Base-by-base conservation (phyloP, 495 filamentous ascomycete genomes). In the Aspergillus cavernicola region DNA sequence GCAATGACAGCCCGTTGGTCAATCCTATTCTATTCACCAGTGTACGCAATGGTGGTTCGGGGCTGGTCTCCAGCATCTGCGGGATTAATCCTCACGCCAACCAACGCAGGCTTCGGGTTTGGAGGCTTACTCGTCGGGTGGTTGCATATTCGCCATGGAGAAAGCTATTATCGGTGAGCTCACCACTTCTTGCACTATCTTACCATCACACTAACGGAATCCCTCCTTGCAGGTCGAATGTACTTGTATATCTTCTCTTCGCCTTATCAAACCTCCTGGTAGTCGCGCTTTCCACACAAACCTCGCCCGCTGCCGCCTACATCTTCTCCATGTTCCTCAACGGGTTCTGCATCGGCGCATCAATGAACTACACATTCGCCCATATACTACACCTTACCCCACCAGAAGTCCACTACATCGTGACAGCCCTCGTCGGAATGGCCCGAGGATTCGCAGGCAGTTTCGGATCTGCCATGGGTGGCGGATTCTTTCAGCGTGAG, bases 1-100 rank as follows among this genome's bases (percentile, higher is more conserved):
- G 79, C 87, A 59, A 90, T 90, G 87, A 81, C 86, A 66, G 76
- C 85, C 5, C 83, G 88, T 35, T 91, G 86, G 87, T 71, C 74
- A 4, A 77, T 91, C n/a, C 71, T 92, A 6, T 90, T 89, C 67
- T 91, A 86, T 70, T 76, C 83, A 0, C 88, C 88, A 0, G 80
- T 86, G 24, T 90, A 88, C 58, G 82, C 85, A 6, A 80, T 91
- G 49, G 83, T 86, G 3, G 82, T 91, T 0, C 79, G 80, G 4
- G 78, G 76, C 43, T 85, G 85, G 75, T 66, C 71, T 9, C 82
- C 86, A 3, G 85, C 85, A 4, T 67, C 75, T 0, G 85, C 86
- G 1, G 88, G 88, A 0, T 72, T 83, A 15, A 85, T 90, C 28
- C 71, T 92, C 4, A 78, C 90, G 41, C 85, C 88, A 0, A 91